Base-by-base conservation (phyloP, 1,139 yeast genomes). In the Kodamaea sp. region DNA sequence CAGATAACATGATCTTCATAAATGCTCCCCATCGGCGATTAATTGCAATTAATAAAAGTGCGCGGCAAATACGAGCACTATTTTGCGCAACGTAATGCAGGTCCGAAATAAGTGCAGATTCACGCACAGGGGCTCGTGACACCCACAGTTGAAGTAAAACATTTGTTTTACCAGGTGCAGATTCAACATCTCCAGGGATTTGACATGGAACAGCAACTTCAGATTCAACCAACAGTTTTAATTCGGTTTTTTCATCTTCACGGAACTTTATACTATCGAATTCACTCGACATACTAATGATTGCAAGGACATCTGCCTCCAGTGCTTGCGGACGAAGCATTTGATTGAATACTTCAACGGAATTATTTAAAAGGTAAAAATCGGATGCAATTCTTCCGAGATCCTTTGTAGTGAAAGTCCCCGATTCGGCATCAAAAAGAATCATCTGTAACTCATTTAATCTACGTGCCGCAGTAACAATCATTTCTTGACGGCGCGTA, bases 361-460 rank as follows among this genome's bases (percentile, higher is more conserved):
- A 81, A 48, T 84, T 87, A 56, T 86, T 85, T 39, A 89, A 65
- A 40, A 94, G 67, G 55, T 94, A 94, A 55, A 90, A 94, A 52
- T 94, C 98, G 1, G 96, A 87, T 0, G 98, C 96, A 38, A 90
- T 81, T 54, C 98, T 75, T 5, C 99, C 99, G 38, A 89, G 67
- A 61, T 94, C 97, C 49, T 92, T 92, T 1, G 96, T 69, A 23
- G 82, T 76, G 44, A 94, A 81, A 3, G 90, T 76, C 35, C 86
- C 86, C 0, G 96, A 80, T 31, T 79, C 70, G 46, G 90, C 97
- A 53, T 92, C 97, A 59, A 80, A 92, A 0, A 90, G 81, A 49
- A 94, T 84, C 98, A 94, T 92, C 57, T 92, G 98, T 11, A 90
- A 70, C 8, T 78, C 65, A 49, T 90, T 96, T 25, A 94, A 72